These are phyloP conservation scores for Sarocladium oryzae DNA, from an alignment of 2,329 filamentous ascomycete species.

Conservation along the genomic window DNA sequence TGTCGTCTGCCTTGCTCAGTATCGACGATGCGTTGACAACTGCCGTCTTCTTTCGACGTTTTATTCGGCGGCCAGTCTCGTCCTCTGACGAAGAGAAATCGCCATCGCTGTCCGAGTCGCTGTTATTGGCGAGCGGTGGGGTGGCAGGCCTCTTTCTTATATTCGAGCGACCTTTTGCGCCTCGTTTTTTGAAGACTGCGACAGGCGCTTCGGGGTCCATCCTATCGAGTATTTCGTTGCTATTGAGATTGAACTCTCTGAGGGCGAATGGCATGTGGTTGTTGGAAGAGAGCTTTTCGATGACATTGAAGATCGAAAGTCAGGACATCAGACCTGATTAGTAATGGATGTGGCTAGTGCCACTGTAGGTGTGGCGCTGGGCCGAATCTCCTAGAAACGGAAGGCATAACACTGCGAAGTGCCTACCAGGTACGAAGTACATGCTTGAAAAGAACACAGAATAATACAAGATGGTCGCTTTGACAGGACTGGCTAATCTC, in stretches of 20 bases:
- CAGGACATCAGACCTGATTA: no score
- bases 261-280: no score
- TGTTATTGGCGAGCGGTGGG: conserved; percentile 61
- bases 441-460: no score
- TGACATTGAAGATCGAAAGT: neutral
- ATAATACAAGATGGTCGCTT: no score
- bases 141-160: conserved; percentile 76
- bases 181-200: conserved; percentile 71
- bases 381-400: no score
- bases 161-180: conserved; percentile 67
- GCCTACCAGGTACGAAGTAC: no score
- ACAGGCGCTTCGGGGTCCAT: conserved; percentile 1
- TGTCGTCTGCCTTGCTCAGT: conserved; percentile 21
- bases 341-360: no score
- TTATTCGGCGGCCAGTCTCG: conserved; percentile 68
- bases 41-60: conserved; percentile 65
- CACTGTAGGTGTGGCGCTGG: no score
- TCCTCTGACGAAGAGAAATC: conserved; percentile 70
- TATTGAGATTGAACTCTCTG: neutral
- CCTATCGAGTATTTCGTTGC: neutral
- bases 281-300: neutral
- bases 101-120: conserved; percentile 44
- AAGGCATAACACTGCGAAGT: no score
- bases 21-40: conserved; percentile 60
- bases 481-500: no score